Base-by-base conservation (phyloP, 352 stramenopile genomes). In the Plasmopara muralis region DNA sequence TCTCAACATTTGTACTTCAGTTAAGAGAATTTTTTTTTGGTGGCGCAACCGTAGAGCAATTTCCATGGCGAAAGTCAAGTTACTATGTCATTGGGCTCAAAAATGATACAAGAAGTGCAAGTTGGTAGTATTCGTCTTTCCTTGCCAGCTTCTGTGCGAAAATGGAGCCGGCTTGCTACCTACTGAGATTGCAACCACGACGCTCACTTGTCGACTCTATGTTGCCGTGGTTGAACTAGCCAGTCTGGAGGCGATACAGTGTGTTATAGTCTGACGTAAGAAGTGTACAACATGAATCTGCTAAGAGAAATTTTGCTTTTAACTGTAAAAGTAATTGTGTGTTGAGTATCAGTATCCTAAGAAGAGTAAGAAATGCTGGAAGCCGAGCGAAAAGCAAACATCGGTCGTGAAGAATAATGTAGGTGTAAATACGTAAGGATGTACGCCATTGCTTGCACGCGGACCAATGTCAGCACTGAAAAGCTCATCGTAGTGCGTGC, bases 211-310 rank as follows among this genome's bases (percentile, higher is more conserved):
- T n/a, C 60, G 51, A 6, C 50, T 90, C 8, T 66, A 72, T 8
- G 72, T 86, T 28, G 80, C 80, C 0, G 62, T 90, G 9, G 77
- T 72, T 10, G 80, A 90, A 42, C 52, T 87, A 16, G 57, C 71
- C 1, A 77, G 80, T 6, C 65, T 90, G 62, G 64, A 18, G 62
- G 73, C 18, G 46, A 56, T 6, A n/a, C 34, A 0, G 54, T 18
- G 5, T 86, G 74, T 30, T 30, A 65, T 0, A 42, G 57, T 0
- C 50, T 90, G 8, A 68, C 52, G 0, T 62, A 90, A 35, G 55
- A 68, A 0, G 55, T 55, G 12, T 85, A 76, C 33, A 50, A 43
- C 16, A 43, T 48, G 2, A 77, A 86, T 20, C 47, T 87, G 40
- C 35, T 53, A 18, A 49, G 62, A 0, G 69, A 90, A 55, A 31